Conservation (phyloP, 768 basidiomycete genomes). For the Panellus pusillus region DNA sequence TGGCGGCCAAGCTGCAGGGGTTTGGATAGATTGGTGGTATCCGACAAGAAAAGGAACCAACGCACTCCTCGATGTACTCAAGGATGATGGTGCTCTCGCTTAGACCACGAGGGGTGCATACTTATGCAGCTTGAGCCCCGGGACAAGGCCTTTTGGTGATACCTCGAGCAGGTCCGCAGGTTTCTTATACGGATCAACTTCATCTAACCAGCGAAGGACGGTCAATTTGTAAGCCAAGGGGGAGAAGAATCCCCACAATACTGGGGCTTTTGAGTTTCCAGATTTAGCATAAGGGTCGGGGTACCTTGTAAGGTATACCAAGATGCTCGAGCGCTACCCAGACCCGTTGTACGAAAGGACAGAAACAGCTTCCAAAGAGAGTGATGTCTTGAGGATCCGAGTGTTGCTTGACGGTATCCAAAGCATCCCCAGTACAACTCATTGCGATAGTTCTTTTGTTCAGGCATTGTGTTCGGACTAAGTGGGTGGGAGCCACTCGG, state of each 20-base stretch:
- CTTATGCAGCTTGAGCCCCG: conserved; percentile 57
- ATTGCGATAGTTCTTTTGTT: no score
- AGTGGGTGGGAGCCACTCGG: no score
- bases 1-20: conserved; percentile 46
- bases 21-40: not conserved
- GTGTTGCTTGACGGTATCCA: conserved; percentile 57
- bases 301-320: conserved; percentile 67
- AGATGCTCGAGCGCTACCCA: conserved; percentile 77
- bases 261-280: conserved; percentile 27
- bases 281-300: conserved; percentile 14
- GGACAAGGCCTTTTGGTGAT: conserved; percentile 82
- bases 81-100: conserved; percentile 82
- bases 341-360: conserved; percentile 80
- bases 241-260: conserved; percentile 34
- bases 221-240: not conserved
- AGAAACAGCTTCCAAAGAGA: conserved; percentile 73
- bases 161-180: conserved; percentile 76
- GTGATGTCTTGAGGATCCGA: conserved; percentile 51
- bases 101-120: conserved; percentile 59
- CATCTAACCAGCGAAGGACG: conserved; percentile 42
- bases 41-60: conserved; percentile 7
- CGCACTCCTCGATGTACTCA: conserved; percentile 77
- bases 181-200: conserved; percentile 84
- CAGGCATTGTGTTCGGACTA: no score
- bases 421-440: conserved; percentile 33